Evolutionary conservation across 192 early-diverging fungal species (phyloP), one percentile per base, ranked within the genome.

Genomic region (Coemansia asiatica): DNA sequence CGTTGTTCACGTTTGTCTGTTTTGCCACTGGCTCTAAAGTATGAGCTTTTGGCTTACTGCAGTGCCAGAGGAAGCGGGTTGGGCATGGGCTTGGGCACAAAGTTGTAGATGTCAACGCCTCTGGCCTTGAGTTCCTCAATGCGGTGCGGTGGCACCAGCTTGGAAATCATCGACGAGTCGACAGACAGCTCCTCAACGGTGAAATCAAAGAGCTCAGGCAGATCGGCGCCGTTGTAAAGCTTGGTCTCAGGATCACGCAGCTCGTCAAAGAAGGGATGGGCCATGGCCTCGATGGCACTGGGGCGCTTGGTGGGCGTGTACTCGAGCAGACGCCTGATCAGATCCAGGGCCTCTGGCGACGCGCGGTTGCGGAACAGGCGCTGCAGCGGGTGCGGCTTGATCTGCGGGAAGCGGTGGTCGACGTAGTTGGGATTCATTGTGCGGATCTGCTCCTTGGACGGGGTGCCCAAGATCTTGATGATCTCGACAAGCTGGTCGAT

Each of bases 401-500:
- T 99, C 74, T 94, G 92, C 66, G 97, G 97, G 75, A 99, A 99
- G 74, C 95, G 95, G 85, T 97, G 96, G 70, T 97, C 95, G 68
- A 92, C 92, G 77, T 99, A 99, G 82, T 95, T 94, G 38, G 91
- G 93, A 80, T 98, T 98, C 97, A 99, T 97, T 21, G 87, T 88
- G 69, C 90, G 90, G 69, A 99, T 97, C 79, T 99, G 95, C 63
- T 99, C 95, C 60, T 88, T 84, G 38, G 94, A 92, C 19, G 95
- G 97, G 26, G 95, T 99, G 48, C 97, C 97, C 18, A 99, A 85
- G 16, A 97, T 92, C 84, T 99, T 99, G 85, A 99, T 99, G 69
- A 99, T 99, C 79, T 99, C 95, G 26, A 99, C 97, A 26, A 99
- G 84, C 71, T 99, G 97, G 72, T 99, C 97, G 36, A 99, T 95